Base-by-base conservation (phyloP, 176 grass and related monocot genomes). In the Lolium rigidum region DNA sequence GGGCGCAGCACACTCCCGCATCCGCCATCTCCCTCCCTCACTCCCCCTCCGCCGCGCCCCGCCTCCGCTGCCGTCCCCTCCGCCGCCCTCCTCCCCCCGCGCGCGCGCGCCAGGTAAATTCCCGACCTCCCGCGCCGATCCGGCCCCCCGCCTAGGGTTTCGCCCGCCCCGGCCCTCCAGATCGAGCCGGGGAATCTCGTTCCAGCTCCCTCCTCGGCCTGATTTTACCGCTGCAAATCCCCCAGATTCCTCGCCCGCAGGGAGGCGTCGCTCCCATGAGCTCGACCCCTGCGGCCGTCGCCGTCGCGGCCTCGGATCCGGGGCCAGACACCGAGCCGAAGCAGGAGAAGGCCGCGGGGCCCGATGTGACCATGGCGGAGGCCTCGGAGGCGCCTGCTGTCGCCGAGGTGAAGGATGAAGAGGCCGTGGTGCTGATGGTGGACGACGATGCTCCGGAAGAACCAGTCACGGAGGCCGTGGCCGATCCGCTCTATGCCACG, bases 291-390 rank as follows among this genome's bases (percentile, higher is more conserved):
- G 73, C 12, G 67, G 15, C 80, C 59, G 85, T 84, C 7, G 81
- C 59, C 59, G 80, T 84, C 7, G 81, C 59, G 81, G 85, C 75
- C 89, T 68, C 89, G 80, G 89, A 91, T 87, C 89, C 85, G 16
- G 76, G 85, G 41, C 59, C 20, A 8, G 7, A 43, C 41, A 43
- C 6, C 41, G 41, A 7, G 41, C 41, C 41, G 6, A 43, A 43
- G 41, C 41, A 43, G 41, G 41, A 43, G 7, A 43, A 43, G 41
- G 41, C 41, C 41, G 41, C 41, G 41, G 41, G 41, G 41, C 41
- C 41, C 4, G 41, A 43, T 43, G 41, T 7, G 41, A 43, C 41
- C 41, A 43, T 43, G 41, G 8, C 41, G 41, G 41, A 43, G 4
- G 41, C 41, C 41, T 43, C 41, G 41, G 41, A 43, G 31, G 31